Percentiles rank a stretch among this genome's conserved stretches.
Conservation (phyloP, 2,329 filamentous ascomycete species). For the Apiospora marii region DNA sequence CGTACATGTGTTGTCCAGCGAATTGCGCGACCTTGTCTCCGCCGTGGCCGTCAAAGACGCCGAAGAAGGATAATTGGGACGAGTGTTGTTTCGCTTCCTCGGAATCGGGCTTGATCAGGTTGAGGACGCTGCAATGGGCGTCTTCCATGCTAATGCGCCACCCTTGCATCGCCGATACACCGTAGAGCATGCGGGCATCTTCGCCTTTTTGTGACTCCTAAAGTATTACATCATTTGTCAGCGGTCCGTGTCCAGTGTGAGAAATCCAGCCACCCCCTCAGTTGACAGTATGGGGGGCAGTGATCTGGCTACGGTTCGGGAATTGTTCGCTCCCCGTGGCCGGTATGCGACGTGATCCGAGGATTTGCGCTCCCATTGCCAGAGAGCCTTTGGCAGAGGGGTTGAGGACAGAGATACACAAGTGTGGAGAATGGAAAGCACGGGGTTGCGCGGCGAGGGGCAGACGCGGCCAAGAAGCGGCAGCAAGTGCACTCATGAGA, state of each 20-base stretch:
- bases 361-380: not conserved
- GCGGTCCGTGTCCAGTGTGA: slow-evolving; percentile 5
- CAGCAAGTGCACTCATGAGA: slow-evolving; percentile 25
- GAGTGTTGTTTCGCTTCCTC: slow-evolving; percentile 68
- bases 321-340: not conserved
- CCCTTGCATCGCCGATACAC: slow-evolving; percentile 98
- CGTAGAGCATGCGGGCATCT: slow-evolving; percentile 92
- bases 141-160: slow-evolving; percentile 99
- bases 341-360: not conserved
- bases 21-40: slow-evolving; percentile 96
- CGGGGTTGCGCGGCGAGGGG: not conserved
- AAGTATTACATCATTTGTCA: slow-evolving; percentile 23
- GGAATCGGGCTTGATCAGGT: slow-evolving; percentile 71
- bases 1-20: slow-evolving; percentile 89
- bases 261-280: not conserved
- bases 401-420: not conserved
- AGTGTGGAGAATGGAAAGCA: slow-evolving; percentile 11
- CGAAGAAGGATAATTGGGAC: slow-evolving; percentile 90
- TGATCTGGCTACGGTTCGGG: not conserved
- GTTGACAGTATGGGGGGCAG: not conserved
- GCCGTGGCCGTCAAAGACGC: slow-evolving; percentile 97
- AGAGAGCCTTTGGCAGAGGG: not conserved
- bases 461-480: slow-evolving; percentile 20
- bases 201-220: slow-evolving; percentile 88
- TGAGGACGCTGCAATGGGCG: slow-evolving; percentile 87